Evolutionary conservation across 2,329 filamentous ascomycete species (phyloP).

Genomic region (Curvularia hawaiiensis): DNA sequence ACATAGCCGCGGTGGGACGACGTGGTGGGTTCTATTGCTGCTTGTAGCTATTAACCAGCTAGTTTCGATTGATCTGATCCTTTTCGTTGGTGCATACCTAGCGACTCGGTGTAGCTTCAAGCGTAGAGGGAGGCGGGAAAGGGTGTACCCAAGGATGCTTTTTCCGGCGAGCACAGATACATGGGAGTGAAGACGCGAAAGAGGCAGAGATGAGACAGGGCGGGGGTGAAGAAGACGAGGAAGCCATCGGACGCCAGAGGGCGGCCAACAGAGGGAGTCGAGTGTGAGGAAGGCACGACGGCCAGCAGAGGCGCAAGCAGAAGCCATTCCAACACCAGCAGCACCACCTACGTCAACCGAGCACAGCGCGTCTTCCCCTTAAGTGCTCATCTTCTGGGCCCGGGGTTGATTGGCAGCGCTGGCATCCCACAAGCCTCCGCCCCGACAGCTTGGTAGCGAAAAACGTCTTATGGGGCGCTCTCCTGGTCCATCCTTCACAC

Average conservation of each 20-base stretch:
- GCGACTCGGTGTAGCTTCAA: background rate
- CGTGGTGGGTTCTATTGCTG: background rate
- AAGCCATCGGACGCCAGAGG: conserved; percentile 2
- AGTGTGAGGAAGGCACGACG: conserved; percentile 4
- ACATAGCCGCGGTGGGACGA: background rate
- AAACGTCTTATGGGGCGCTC: conserved; percentile 31
- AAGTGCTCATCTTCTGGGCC: conserved; percentile 11
- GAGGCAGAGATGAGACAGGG: background rate
- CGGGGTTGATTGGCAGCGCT: conserved; percentile 28
- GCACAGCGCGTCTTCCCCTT: conserved; percentile 3
- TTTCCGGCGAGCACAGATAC: background rate
- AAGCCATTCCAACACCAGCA: background rate
- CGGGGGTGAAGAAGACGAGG: conserved; percentile 1
- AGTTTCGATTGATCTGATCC: background rate
- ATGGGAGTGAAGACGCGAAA: background rate
- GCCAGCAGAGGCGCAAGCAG: background rate
- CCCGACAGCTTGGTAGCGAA: conserved; percentile 45
- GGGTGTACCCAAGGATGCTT: background rate
- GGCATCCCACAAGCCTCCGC: conserved; percentile 21
- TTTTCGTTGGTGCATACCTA: background rate
- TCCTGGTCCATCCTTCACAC: conserved; percentile 22
- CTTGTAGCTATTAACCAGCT: background rate
- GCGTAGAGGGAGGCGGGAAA: background rate
- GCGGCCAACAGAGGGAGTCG: background rate
- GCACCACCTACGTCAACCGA: conserved; percentile 13